Conservation (phyloP, 176 grass and related monocot species). For the Oryza glumipatula region DNA sequence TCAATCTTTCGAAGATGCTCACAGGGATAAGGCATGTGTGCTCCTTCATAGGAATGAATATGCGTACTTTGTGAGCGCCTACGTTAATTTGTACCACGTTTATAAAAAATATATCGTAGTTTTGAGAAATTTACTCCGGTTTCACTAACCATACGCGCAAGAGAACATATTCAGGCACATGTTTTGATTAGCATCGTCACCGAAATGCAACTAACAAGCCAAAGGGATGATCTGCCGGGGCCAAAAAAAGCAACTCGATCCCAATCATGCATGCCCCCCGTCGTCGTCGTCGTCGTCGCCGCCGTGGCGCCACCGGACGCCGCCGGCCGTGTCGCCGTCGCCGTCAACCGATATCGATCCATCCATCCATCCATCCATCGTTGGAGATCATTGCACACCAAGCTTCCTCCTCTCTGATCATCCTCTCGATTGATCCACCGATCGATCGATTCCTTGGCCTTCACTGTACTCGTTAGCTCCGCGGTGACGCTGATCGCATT, state of each 20-base stretch:
- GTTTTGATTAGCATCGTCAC: not conserved
- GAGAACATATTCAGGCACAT: conserved; percentile 6
- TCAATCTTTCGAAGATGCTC: too few species aligned
- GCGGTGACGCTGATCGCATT: conserved; percentile 23
- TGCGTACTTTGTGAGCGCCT: too few species aligned
- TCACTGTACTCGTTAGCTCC: conserved; percentile 41
- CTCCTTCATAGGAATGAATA: too few species aligned
- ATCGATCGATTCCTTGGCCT: conserved; percentile 3
- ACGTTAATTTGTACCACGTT: too few species aligned
- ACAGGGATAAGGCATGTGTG: too few species aligned
- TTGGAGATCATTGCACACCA: not conserved
- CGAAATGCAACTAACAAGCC: conserved; percentile 17
- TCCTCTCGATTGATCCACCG: not conserved
- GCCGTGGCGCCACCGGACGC: conserved; percentile 17
- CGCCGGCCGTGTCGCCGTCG: not conserved
- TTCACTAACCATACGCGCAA: not conserved
- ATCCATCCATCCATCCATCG: not conserved
- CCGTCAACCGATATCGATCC: not conserved
- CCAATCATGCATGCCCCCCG: conserved; percentile 46
- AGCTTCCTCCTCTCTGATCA: not conserved
- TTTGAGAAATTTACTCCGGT: too few species aligned
- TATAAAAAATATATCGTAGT: too few species aligned
- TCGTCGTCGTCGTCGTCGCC: conserved; percentile 16
- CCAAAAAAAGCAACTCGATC: conserved; percentile 28
- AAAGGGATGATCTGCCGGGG: conserved; percentile 34